These are phyloP conservation scores for Stephania japonica DNA, from an alignment of 164 flowering plant genomes.

Conservation along the genomic window DNA sequence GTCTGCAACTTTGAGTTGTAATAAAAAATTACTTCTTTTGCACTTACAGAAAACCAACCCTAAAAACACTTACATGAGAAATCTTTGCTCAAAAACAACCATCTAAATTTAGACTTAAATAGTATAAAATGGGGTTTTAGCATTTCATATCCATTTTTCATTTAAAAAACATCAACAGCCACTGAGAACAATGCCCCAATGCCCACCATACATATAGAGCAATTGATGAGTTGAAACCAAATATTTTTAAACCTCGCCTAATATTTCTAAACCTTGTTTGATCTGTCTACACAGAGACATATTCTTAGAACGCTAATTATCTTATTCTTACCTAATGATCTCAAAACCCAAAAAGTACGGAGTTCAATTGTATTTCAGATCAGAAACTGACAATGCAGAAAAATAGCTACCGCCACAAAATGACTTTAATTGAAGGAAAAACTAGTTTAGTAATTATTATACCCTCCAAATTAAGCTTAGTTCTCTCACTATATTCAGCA, in stretches of 20 bases:
- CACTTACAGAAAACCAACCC: too few species aligned
- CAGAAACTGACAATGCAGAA: not conserved
- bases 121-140: not conserved
- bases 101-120: not conserved
- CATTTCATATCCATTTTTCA: not conserved
- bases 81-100: not conserved
- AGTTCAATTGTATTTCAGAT: not conserved
- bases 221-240: not conserved
- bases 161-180: not conserved
- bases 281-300: not conserved
- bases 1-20: too few species aligned
- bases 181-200: not conserved
- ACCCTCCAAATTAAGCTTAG: not conserved
- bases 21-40: too few species aligned
- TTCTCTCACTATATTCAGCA: conserved; percentile 29
- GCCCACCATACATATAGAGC: not conserved
- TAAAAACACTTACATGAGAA: too few species aligned
- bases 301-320: not conserved
- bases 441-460: not conserved
- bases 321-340: not conserved
- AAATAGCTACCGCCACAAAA: not conserved
- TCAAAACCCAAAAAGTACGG: not conserved
- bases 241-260: not conserved
- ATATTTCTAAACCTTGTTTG: not conserved
- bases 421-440: not conserved